A percentile compares a stretch with the other conserved stretches of the same genome.
Conservation (phyloP, 2,329 filamentous ascomycete species). For the Chaetomiaceae sp. region DNA sequence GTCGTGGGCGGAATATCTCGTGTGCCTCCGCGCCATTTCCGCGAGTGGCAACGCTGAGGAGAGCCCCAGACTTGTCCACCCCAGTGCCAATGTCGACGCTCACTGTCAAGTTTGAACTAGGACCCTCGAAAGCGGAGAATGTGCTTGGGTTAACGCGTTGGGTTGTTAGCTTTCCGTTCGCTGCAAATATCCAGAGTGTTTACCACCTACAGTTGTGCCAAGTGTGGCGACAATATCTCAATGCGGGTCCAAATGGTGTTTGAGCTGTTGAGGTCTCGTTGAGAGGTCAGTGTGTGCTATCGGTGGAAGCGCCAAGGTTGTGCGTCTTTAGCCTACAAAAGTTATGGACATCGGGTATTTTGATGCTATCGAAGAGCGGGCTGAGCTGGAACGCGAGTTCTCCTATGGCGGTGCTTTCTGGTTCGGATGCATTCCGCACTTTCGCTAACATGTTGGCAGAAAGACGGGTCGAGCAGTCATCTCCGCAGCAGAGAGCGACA, state of each 20-base stretch:
- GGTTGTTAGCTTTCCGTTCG: neutral
- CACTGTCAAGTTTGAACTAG: neutral
- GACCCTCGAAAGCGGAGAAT: neutral
- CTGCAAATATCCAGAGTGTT: no score
- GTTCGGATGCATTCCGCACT: neutral
- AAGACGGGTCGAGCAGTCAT: constrained; percentile 11
- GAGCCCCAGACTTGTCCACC: neutral
- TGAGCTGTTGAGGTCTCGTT: neutral
- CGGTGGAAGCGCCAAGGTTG: fast-evolving
- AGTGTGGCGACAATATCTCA: neutral
- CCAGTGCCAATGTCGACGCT: neutral
- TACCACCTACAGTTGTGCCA: neutral
- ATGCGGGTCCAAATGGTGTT: neutral
- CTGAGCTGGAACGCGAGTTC: no score
- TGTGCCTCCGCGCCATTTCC: neutral
- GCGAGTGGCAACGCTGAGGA: neutral
- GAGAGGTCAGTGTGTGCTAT: neutral
- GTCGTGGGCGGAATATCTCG: no score
- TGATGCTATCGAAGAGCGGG: neutral
- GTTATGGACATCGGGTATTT: neutral
- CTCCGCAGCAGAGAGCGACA: constrained; percentile 9
- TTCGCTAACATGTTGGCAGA: neutral
- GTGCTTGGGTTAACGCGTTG: neutral
- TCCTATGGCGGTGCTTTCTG: no score
- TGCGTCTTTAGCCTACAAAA: neutral